Percentiles rank a stretch among this genome's conserved stretches.
Evolutionary conservation across 148 eudicot genomes (phyloP).

Genomic region (Vaccinium vitisidaea): DNA sequence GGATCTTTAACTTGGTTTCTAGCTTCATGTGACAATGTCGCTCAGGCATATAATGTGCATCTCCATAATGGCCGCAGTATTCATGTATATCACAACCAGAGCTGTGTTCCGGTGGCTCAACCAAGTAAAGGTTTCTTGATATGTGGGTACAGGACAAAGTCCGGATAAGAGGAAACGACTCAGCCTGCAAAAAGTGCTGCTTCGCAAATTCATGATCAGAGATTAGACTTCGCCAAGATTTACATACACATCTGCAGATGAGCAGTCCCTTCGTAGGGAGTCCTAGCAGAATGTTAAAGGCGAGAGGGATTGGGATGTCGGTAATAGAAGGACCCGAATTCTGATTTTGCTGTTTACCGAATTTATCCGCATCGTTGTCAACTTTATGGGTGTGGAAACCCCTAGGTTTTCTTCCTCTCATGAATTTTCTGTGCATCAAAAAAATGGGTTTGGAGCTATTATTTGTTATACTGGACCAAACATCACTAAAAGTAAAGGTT

Average conservation of each 20-base stretch:
- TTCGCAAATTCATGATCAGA: conserved; percentile 9
- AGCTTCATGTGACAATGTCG: neutral
- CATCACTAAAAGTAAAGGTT: too few relatives aligned
- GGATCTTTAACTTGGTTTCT: conserved; percentile 19
- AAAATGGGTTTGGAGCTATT: too few relatives aligned
- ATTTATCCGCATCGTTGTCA: neutral
- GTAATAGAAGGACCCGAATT: neutral
- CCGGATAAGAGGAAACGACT: neutral
- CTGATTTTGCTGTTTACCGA: neutral
- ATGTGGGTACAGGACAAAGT: neutral
- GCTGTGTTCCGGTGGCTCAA: neutral
- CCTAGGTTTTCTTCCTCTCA: too few relatives aligned
- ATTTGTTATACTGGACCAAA: too few relatives aligned
- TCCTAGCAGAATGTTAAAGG: neutral
- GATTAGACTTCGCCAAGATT: neutral
- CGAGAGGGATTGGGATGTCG: neutral
- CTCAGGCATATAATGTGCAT: too few relatives aligned
- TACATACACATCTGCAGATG: conserved; percentile 10
- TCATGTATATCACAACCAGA: neutral
- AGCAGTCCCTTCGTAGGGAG: neutral
- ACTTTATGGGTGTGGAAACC: too few relatives aligned
- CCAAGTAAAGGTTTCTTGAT: conserved; percentile 16
- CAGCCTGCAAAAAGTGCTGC: neutral
- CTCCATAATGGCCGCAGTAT: neutral
- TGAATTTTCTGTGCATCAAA: too few relatives aligned